A percentile compares a stretch with the other conserved stretches of the same genome.
Evolutionary conservation across 202 grass and related monocot species (phyloP).

Genomic region (Carex sylvatica): DNA sequence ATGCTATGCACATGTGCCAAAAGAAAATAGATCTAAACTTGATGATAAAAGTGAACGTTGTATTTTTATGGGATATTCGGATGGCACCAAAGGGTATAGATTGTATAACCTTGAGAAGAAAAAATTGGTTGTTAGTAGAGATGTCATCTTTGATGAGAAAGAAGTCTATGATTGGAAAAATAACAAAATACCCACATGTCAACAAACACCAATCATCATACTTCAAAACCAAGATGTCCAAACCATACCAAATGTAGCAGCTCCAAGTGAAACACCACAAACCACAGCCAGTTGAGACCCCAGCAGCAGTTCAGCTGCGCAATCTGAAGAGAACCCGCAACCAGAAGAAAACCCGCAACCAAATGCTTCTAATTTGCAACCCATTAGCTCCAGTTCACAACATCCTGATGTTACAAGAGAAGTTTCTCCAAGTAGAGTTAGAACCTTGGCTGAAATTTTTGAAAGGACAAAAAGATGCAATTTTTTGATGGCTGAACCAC

Average conservation of each 20-base stretch:
- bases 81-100: conserved; percentile 21
- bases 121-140: background rate
- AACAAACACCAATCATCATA: background rate
- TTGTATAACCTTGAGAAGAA: conserved; percentile 3
- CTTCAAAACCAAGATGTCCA: background rate
- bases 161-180: background rate
- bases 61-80: conserved; percentile 22
- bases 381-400: background rate
- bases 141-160: conserved; percentile 20
- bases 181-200: background rate
- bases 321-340: background rate
- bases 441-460: background rate
- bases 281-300: background rate
- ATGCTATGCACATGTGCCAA: conserved; percentile 17
- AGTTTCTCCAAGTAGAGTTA: background rate
- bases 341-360: background rate
- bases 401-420: background rate
- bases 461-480: too few relatives aligned
- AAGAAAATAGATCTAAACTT: conserved; percentile 12
- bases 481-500: too few relatives aligned
- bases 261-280: background rate
- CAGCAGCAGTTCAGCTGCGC: background rate
- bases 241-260: background rate
- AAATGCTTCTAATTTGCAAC: background rate
- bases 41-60: background rate